Conservation (phyloP, 305 asterid species). For the Plantago rigida region DNA sequence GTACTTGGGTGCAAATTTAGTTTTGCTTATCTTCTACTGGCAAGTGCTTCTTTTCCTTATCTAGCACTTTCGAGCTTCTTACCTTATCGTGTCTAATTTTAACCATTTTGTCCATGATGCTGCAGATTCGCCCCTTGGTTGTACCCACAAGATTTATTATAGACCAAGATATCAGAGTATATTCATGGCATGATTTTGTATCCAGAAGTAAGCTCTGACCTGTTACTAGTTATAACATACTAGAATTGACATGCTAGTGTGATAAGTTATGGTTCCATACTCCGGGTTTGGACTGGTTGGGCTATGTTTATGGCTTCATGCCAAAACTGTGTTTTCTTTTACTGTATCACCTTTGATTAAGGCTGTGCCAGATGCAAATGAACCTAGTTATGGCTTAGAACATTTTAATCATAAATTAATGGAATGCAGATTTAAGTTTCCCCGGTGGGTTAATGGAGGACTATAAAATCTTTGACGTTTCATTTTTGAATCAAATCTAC, state of each 20-base stretch:
- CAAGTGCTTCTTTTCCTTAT: constrained; percentile 29
- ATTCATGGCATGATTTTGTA: constrained; percentile 88
- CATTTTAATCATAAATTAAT: background rate
- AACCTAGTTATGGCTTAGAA: background rate
- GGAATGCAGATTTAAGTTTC: constrained; percentile 1
- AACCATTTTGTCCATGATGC: constrained; percentile 24
- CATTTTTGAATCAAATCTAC: constrained; percentile 2
- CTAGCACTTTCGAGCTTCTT: constrained; percentile 10
- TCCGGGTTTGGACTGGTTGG: constrained; percentile 11
- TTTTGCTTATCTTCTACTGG: constrained; percentile 87
- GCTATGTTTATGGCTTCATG: background rate
- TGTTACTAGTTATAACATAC: constrained; percentile 12
- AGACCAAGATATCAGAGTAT: constrained; percentile 34
- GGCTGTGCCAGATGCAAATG: constrained; percentile 14
- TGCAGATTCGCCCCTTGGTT: constrained; percentile 80
- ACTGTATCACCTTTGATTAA: constrained; percentile 5
- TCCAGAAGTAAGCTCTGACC: constrained; percentile 52
- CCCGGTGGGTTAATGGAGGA: background rate
- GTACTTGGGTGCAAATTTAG: constrained; percentile 80
- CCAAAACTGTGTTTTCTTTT: constrained; percentile 9
- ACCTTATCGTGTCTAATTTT: constrained; percentile 21
- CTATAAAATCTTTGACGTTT: background rate
- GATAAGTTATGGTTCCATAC: constrained; percentile 7
- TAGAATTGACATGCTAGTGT: constrained; percentile 5
- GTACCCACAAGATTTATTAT: constrained; percentile 49